Evolutionary conservation across 768 basidiomycete species (phyloP), one percentile per base, ranked within the genome.

Genomic region (Lactarius pseudohatsudake): DNA sequence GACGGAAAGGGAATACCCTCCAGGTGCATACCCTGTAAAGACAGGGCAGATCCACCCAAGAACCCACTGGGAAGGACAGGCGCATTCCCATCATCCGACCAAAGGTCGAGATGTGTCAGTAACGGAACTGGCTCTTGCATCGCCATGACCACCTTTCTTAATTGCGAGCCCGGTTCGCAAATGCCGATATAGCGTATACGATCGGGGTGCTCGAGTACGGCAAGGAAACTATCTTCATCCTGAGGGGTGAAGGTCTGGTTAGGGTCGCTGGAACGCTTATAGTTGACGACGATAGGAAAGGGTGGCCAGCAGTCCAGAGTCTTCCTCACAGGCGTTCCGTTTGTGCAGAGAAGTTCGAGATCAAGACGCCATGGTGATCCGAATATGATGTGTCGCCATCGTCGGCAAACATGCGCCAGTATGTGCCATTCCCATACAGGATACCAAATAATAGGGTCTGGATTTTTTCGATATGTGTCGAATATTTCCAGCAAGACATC

Each of bases 301-400:
- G 40, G 18, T n/a, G 61, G 54, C 61, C 61, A 62, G 20, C 11
- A 62, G 43, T 16, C 13, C 61, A 43, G 36, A 4, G 4, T 15
- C 45, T 36, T 58, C 34, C 34, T 64, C 56, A 50, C 56, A 10
- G 56, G 62, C 3, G 43, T 64, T 20, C 62, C 22, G 16, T 64
- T 9, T 38, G 45, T 64, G 22, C 62, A 58, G 16, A 36, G 34
- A 15, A 64, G 43, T 18, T 45, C 34, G 34, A 64, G 16, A 20
- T 64, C 56, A 11, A 57, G 62, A 36, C 62, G 43, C 28, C 16
- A 22, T 10, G 62, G 45, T 20, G 56, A 64, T 13, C 1, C 30
- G 36, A 57, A 38, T n/a, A 64, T 30, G 5, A 64, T 4, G 2
- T 50, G 18, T 30, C 62, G 32, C 62, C 56, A 64, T 16, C 26